phyloP scores from a whole-genome alignment of 495 filamentous ascomycete species.

The Penicillium samsonianum region DNA sequence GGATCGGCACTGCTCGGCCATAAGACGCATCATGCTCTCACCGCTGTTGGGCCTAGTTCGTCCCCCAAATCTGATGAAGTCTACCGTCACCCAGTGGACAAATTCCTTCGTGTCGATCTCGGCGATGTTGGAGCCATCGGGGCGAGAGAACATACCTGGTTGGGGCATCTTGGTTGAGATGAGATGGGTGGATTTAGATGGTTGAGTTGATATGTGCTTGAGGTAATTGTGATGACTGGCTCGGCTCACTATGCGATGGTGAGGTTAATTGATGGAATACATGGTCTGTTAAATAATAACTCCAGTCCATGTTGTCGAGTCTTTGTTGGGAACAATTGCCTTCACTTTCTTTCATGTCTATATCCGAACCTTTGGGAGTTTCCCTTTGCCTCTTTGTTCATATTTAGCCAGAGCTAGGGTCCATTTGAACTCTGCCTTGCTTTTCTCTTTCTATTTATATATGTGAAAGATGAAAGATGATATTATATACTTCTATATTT shows the following conservation, averaged over 20 bases:
- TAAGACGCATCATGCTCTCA: conserved; percentile 1
- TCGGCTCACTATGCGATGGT: background rate
- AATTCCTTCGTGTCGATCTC: background rate
- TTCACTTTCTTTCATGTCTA: background rate
- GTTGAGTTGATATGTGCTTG: background rate
- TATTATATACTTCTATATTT: background rate
- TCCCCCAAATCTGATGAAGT: background rate
- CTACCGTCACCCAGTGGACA: conserved; percentile 6
- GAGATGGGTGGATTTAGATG: background rate
- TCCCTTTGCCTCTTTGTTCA: conserved; percentile 2
- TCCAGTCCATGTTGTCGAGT: background rate
- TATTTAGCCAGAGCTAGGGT: background rate
- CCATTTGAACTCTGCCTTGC: background rate
- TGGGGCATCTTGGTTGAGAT: background rate
- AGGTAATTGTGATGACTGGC: background rate
- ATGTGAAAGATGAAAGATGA: background rate
- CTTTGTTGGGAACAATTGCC: background rate
- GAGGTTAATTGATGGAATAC: background rate
- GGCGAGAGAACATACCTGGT: conserved; percentile 3
- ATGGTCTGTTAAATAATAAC: background rate
- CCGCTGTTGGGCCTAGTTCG: background rate
- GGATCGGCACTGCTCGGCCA: conserved; percentile 5
- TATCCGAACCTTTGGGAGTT: background rate
- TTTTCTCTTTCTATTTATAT: background rate
- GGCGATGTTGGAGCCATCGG: background rate